Evolutionary conservation across 805 yeast genomes (phyloP).

Genomic region (Saccharomycopsis sp.): DNA sequence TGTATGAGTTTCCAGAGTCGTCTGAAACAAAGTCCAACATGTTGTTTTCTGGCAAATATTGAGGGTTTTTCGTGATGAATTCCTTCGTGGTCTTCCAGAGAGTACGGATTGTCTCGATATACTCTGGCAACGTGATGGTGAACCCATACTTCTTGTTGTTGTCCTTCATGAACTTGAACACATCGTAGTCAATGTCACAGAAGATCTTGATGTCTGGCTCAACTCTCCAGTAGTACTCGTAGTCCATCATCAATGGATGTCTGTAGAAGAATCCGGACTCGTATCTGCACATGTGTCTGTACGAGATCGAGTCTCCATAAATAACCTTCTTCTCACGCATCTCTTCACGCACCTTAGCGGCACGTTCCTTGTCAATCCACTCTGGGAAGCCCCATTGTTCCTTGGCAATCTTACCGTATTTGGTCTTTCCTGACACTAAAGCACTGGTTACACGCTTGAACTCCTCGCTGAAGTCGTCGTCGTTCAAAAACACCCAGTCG

Average conservation of each 20-base stretch:
- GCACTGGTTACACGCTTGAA: constrained; percentile 63
- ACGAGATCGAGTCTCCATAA: constrained; percentile 60
- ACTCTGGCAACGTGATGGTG: constrained; percentile 75
- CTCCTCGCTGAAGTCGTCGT: constrained; percentile 75
- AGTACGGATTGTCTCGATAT: constrained; percentile 62
- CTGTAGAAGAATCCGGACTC: constrained; percentile 87
- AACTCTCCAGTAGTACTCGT: constrained; percentile 91
- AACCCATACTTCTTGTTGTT: constrained; percentile 69
- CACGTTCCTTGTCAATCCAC: constrained; percentile 68
- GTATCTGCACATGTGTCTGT: constrained; percentile 89
- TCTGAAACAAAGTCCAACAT: constrained; percentile 64
- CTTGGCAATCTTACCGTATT: constrained; percentile 73
- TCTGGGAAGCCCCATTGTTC: constrained; percentile 87
- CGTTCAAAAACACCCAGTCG: constrained; percentile 95
- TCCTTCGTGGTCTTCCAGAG: constrained; percentile 66
- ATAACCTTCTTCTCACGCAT: constrained; percentile 48
- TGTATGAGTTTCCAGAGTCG: constrained; percentile 66
- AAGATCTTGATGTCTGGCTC: constrained; percentile 78
- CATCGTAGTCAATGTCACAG: constrained; percentile 78
- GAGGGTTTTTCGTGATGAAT: constrained; percentile 55
- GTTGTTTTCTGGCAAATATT: constrained; percentile 52
- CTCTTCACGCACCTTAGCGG: constrained; percentile 48
- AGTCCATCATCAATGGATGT: constrained; percentile 67
- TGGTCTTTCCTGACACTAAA: constrained; percentile 67
- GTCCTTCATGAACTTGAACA: constrained; percentile 77